phyloP scores from a whole-genome alignment of 2,329 filamentous ascomycete genomes.

The Leptographium flavum region DNA sequence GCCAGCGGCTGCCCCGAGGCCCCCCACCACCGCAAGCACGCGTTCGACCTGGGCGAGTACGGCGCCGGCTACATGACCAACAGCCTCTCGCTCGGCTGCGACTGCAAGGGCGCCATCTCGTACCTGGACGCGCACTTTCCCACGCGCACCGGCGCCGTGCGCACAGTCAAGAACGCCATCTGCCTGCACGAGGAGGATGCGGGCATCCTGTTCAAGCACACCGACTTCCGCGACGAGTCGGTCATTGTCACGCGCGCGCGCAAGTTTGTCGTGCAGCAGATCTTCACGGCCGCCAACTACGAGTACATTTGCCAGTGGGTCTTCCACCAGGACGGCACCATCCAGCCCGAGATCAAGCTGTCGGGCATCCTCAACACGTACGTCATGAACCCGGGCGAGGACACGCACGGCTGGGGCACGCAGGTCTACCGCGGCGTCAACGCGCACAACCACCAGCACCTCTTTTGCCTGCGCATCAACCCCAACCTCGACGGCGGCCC shows the following conservation, averaged over 20 bases:
- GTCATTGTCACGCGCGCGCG: slow-evolving; percentile 73
- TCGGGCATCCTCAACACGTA: slow-evolving; percentile 93
- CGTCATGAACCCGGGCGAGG: slow-evolving; percentile 63
- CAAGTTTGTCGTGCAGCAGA: slow-evolving; percentile 76
- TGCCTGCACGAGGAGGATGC: slow-evolving; percentile 92
- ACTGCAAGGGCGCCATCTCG: slow-evolving; percentile 82
- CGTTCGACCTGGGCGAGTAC: slow-evolving; percentile 61
- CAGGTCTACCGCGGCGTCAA: slow-evolving; percentile 86
- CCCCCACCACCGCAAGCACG: slow-evolving; percentile 69
- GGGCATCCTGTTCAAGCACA: slow-evolving; percentile 88
- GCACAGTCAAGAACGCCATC: slow-evolving; percentile 82
- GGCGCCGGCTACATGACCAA: slow-evolving; percentile 78
- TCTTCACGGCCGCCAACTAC: slow-evolving; percentile 94
- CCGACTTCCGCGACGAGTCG: slow-evolving; percentile 82
- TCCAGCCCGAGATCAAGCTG: slow-evolving; percentile 83
- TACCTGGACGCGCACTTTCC: slow-evolving; percentile 84
- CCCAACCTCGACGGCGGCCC: slow-evolving; percentile 77
- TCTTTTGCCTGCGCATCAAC: slow-evolving; percentile 61
- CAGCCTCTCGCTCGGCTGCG: slow-evolving; percentile 59
- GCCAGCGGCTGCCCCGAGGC: slow-evolving; percentile 66
- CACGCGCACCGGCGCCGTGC: slow-evolving; percentile 58
- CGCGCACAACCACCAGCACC: slow-evolving; percentile 87
- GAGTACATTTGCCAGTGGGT: slow-evolving; percentile 44
- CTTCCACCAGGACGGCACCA: slow-evolving; percentile 62
- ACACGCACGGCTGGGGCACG: slow-evolving; percentile 76